These are phyloP conservation scores for Apiospora aurea DNA, from an alignment of 2,329 filamentous ascomycete genomes.

Conservation along the genomic window DNA sequence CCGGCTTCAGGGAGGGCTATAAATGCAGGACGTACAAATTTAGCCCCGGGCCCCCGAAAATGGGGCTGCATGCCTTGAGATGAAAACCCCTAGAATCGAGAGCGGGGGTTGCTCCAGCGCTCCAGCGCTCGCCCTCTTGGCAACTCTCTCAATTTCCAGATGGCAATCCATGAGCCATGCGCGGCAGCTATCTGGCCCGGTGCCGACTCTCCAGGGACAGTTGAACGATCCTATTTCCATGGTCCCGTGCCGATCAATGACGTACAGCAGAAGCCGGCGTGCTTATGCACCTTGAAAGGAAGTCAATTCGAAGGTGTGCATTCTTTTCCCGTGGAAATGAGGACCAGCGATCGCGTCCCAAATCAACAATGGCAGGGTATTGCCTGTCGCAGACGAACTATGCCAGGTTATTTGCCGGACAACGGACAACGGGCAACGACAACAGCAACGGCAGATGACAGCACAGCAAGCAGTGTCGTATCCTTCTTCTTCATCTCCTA, in stretches of 20 bases:
- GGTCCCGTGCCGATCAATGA: slow-evolving; percentile 17
- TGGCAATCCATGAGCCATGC: slow-evolving; percentile 4
- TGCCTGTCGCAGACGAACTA: not conserved
- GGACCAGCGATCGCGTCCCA: slow-evolving; percentile 12
- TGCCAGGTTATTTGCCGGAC: not conserved
- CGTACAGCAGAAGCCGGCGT: not conserved
- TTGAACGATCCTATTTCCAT: slow-evolving; percentile 7
- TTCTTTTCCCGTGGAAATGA: slow-evolving; percentile 12
- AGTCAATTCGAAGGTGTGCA: not conserved
- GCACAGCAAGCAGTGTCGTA: not conserved
- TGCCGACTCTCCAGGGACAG: not conserved
- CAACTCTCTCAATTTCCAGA: slow-evolving; percentile 15
- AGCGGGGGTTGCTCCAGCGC: not conserved
- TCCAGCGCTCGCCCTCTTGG: slow-evolving; percentile 3
- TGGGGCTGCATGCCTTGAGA: slow-evolving; percentile 4
- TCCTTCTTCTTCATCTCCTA: not conserved
- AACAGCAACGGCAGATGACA: too few relatives aligned
- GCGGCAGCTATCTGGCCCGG: not conserved
- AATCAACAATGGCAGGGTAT: slow-evolving; percentile 9
- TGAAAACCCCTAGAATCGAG: not conserved
- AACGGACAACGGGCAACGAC: not conserved
- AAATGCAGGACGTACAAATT: slow-evolving; percentile 1
- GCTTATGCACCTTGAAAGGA: not conserved
- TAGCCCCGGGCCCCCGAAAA: not conserved
- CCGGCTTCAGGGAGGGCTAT: not conserved